Percentiles rank a stretch among this genome's conserved stretches.
Conservation (phyloP, 176 grass and related monocot species). For the Melocanna baccifera region DNA sequence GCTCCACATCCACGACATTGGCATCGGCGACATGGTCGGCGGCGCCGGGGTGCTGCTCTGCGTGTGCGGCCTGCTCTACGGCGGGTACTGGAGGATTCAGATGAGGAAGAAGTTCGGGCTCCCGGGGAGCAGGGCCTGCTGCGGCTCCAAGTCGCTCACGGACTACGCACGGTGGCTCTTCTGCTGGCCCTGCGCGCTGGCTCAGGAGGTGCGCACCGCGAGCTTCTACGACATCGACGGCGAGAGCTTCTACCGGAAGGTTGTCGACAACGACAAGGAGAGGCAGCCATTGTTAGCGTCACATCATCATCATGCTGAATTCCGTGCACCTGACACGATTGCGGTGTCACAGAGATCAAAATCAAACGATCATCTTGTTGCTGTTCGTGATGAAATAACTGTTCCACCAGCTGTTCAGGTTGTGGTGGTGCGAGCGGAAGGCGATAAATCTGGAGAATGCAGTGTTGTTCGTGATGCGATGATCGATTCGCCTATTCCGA, state of each 20-base stretch:
- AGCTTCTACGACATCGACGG: constrained; percentile 53
- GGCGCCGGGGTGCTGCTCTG: constrained; percentile 53
- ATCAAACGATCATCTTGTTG: neutral
- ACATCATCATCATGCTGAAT: neutral
- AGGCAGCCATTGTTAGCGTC: neutral
- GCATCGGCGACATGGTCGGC: constrained; percentile 47
- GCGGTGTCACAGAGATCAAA: neutral
- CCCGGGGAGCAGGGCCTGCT: constrained; percentile 31
- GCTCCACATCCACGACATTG: constrained; percentile 45
- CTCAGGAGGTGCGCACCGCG: constrained; percentile 81
- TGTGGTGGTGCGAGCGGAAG: neutral
- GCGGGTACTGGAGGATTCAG: constrained; percentile 80
- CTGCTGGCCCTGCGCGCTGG: constrained; percentile 71
- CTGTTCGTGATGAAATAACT: constrained; percentile 20
- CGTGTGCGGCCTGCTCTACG: constrained; percentile 57
- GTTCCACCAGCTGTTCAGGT: constrained; percentile 30
- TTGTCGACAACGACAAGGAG: neutral
- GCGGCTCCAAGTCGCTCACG: constrained; percentile 42
- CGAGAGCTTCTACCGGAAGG: constrained; percentile 48
- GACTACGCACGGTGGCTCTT: constrained; percentile 76
- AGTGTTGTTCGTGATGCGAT: neutral
- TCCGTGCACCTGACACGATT: neutral
- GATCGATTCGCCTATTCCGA: neutral
- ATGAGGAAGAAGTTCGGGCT: constrained; percentile 56
- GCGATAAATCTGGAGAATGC: neutral